Evolutionary conservation across 345 rosid genomes (phyloP).

Genomic region (Acer yangbiense): DNA sequence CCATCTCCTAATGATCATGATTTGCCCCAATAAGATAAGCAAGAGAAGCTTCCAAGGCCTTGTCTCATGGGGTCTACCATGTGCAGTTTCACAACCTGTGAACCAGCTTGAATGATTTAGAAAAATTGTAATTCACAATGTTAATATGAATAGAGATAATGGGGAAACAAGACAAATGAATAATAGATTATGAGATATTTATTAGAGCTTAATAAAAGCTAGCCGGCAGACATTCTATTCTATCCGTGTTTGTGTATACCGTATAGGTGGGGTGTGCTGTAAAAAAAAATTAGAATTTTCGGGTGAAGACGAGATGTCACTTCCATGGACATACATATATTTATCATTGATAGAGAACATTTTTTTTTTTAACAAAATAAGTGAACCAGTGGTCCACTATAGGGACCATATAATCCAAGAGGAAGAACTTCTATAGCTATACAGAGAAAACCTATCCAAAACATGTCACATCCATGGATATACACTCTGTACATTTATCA

Average conservation of each 20-base stretch:
- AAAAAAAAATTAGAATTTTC: too few relatives aligned
- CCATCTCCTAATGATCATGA: not conserved
- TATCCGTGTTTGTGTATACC: not conserved
- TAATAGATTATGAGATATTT: not conserved
- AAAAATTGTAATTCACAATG: not conserved
- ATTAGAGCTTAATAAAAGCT: not conserved
- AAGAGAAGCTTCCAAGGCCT: not conserved
- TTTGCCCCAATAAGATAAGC: not conserved
- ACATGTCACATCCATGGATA: too few relatives aligned
- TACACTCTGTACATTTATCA: too few relatives aligned
- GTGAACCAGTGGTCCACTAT: not conserved
- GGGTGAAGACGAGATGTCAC: too few relatives aligned
- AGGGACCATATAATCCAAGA: not conserved
- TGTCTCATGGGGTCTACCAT: conserved; percentile 18
- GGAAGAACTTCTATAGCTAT: not conserved
- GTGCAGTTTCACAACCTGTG: conserved; percentile 6
- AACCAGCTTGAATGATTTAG: not conserved
- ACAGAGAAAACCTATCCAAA: too few relatives aligned
- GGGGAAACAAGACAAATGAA: not conserved
- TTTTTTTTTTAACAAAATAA: not conserved
- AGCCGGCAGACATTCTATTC: not conserved
- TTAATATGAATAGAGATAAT: not conserved
- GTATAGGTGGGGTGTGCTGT: too few relatives aligned
- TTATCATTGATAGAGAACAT: not conserved
- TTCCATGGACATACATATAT: not conserved